Conservation (phyloP, 2,329 filamentous ascomycete species). For the Fusarium sp. region DNA sequence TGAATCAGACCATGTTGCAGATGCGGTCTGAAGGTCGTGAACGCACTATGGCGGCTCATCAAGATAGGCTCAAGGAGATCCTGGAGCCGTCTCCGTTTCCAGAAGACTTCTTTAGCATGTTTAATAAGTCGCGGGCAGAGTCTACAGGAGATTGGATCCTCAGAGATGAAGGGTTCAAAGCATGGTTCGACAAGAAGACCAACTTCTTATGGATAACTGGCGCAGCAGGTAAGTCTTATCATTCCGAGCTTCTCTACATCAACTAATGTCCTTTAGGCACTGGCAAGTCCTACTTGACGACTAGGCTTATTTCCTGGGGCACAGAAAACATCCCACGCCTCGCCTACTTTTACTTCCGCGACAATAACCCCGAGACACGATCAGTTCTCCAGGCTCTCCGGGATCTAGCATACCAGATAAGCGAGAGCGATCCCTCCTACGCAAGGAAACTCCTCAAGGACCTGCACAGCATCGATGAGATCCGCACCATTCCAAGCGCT, state of each 20-base stretch:
- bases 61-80: constrained; percentile 54
- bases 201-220: constrained; percentile 58
- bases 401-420: constrained; percentile 60
- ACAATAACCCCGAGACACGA: constrained; percentile 58
- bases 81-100: constrained; percentile 57
- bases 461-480: constrained; percentile 53
- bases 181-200: constrained; percentile 54
- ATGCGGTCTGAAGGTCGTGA: constrained; percentile 52
- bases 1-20: constrained; percentile 51
- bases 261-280: constrained; percentile 45
- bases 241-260: background rate
- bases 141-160: constrained; percentile 61
- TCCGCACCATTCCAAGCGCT: constrained; percentile 57
- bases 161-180: constrained; percentile 52
- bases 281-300: constrained; percentile 59
- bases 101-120: constrained; percentile 55
- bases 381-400: constrained; percentile 58
- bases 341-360: constrained; percentile 61
- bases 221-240: constrained; percentile 51
- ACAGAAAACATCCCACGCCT: constrained; percentile 49
- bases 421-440: constrained; percentile 58
- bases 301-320: constrained; percentile 57
- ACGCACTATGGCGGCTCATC: constrained; percentile 47
- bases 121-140: constrained; percentile 54
- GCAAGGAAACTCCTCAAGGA: constrained; percentile 54